Evolutionary conservation across 306 rosid genomes (phyloP), one percentile per base, ranked within the genome.

Genomic region (Neltuma alba): DNA sequence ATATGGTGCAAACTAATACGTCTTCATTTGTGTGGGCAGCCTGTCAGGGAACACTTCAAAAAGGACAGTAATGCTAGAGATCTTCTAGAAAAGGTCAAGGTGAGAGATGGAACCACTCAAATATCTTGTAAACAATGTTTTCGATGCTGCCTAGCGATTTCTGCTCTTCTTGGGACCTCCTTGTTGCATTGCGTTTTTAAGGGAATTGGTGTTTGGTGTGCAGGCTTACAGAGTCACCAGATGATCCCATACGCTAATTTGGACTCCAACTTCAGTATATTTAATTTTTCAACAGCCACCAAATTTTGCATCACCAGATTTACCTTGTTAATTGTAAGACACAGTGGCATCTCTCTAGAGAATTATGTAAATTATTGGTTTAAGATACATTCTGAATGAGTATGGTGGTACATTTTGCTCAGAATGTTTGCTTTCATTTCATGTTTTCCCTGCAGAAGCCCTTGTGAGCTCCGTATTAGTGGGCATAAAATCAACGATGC

Each of bases 31-130:
- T 45, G 20, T 45, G 21, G 86, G 87, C 89, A 93, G 97, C 98
- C 98, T 37, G 94, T 91, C 33, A 85, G 98, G 70, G 86, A 82
- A 42, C 94, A 93, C 82, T 91, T 93, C 70, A 91, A 25, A 81
- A 88, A 70, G 34, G 97, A 93, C 76, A 84, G 76, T 76, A 71
- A 85, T 64, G 98, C 98, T 23, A 89, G 78, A 75, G 88, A 89
- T 66, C 91, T 93, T 10, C 83, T 93, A 37, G 86, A 84, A 82
- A 88, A 85, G 78, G 91, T 93, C 61, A 89, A 89, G 97, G 96
- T 91, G 79, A n/a, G n/a, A n/a, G n/a, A n/a, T n/a, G n/a, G n/a
- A n/a, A n/a, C n/a, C n/a, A n/a, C n/a, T n/a, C n/a, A n/a, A n/a
- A n/a, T n/a, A n/a, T n/a, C n/a, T n/a, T n/a, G n/a, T n/a, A n/a